Evolutionary conservation across 1,139 yeast genomes (phyloP), one percentile per base, ranked within the genome.

Genomic region (Nakaseomyces nivariensis): DNA sequence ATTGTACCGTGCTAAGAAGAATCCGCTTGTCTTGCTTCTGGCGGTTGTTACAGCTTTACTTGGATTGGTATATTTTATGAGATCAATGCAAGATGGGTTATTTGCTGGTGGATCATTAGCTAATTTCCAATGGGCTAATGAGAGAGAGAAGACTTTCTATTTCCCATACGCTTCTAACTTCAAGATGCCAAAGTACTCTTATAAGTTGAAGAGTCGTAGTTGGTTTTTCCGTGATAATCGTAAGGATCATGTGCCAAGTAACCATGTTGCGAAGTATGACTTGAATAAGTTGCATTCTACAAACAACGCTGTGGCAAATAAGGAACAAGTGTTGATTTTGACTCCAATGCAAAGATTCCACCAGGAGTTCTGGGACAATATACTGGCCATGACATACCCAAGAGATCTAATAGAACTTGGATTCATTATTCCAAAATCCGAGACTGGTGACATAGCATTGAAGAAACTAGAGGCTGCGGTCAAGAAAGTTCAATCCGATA

Each of bases 301-400:
- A 1, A 73, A 84, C 26, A 76, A 79, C 66, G 84, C 95, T 7
- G 78, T 80, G 49, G 74, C 75, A 52, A 85, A 87, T 66, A 77
- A 77, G 60, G 97, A 92, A 64, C 85, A 85, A 57, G 87, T 92
- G 34, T 74, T 92, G 64, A 79, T 85, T 56, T 76, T 86, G 67
- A 81, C 97, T 3, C 98, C 98, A 43, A 81, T 92, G 79, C 84
- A 95, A 46, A 78, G 81, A 56, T 92, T 92, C 64, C 80, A 85
- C 64, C 81, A 82, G 25, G 84, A 79, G 58, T 92, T 89, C 71
- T 92, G 97, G 97, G 78, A 78, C 41, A 92, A 92, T 66, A 69
- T 92, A 55, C 68, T 84, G 55, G 74, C 75, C 56, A 71, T 92
- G 60, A 72, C 81, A 17, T 92, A 92, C 66, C 97, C 96, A 52